Evolutionary conservation across 1,284 basidiomycete genomes (phyloP).

Genomic region (Cryptococcus amylolentus): DNA sequence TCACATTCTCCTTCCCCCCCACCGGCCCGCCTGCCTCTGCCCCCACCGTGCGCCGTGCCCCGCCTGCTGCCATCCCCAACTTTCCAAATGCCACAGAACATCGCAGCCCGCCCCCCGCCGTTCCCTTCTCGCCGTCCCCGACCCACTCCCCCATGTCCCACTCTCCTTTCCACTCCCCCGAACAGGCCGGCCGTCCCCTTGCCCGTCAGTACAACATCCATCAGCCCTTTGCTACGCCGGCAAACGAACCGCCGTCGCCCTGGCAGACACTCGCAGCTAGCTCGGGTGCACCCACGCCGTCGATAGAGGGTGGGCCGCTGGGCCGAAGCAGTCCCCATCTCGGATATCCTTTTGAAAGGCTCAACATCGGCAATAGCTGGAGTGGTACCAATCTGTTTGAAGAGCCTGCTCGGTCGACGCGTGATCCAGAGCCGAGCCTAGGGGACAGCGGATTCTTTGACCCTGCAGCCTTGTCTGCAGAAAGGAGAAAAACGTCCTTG

Average conservation of each 20-base stretch:
- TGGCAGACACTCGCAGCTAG: constrained; percentile 46
- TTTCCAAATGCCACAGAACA: constrained; percentile 24
- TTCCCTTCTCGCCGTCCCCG: constrained; percentile 26
- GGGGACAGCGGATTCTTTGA: neutral
- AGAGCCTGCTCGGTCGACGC: constrained; percentile 7
- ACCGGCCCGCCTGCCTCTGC: neutral
- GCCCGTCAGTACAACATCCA: constrained; percentile 4
- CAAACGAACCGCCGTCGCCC: constrained; percentile 24
- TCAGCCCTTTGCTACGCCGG: constrained; percentile 11
- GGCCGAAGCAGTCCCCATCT: constrained; percentile 41
- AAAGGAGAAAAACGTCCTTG: constrained; percentile 21
- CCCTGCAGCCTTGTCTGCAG: constrained; percentile 15
- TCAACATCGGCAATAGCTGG: constrained; percentile 44
- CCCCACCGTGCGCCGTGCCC: constrained; percentile 15
- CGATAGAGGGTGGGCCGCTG: constrained; percentile 32
- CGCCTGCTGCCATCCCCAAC: constrained; percentile 27
- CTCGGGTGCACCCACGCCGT: constrained; percentile 49
- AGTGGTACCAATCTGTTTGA: constrained; percentile 34
- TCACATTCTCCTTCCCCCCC: neutral
- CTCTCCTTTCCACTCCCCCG: constrained; percentile 17
- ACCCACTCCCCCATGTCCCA: constrained; percentile 16
- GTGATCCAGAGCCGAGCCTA: neutral
- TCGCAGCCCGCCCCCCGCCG: constrained; percentile 17
- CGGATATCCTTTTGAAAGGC: constrained; percentile 46
- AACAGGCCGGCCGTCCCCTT: constrained; percentile 6